A percentile compares a stretch with the other conserved stretches of the same genome.
Conservation (phyloP, 768 basidiomycete genomes). For the Hericium coralloides region DNA sequence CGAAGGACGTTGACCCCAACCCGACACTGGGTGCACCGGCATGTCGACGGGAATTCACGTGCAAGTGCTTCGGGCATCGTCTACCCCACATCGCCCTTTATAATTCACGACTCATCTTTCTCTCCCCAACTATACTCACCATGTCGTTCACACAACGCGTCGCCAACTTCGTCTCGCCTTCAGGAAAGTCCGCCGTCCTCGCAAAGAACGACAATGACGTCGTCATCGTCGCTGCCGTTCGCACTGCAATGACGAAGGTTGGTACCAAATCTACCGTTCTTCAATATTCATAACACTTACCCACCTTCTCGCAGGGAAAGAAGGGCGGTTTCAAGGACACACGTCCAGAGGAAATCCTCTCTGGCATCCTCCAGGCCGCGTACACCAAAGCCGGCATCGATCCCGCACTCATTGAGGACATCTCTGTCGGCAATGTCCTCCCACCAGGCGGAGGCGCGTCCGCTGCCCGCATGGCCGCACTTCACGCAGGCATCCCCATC, state of each 20-base stretch:
- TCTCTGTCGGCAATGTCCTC: slow-evolving; percentile 82
- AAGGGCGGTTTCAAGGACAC: slow-evolving; percentile 94
- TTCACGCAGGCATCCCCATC: slow-evolving; percentile 79
- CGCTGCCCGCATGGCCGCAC: slow-evolving; percentile 78
- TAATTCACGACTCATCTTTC: neutral
- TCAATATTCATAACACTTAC: neutral
- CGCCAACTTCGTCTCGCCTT: slow-evolving; percentile 10
- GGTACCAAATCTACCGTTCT: slow-evolving; percentile 15
- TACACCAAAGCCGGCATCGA: slow-evolving; percentile 62
- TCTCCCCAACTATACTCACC: slow-evolving; percentile 12
- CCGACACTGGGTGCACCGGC: neutral
- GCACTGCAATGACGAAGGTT: slow-evolving; percentile 93
- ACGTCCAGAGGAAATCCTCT: slow-evolving; percentile 71
- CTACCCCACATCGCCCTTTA: neutral
- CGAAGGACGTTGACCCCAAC: neutral
- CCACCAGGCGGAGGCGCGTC: slow-evolving; percentile 78
- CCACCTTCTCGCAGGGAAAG: slow-evolving; percentile 38
- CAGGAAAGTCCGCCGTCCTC: slow-evolving; percentile 26
- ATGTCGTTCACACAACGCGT: slow-evolving; percentile 12
- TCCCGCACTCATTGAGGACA: slow-evolving; percentile 76
- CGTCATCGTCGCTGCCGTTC: slow-evolving; percentile 81
- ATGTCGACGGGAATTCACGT: neutral
- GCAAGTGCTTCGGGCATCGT: neutral
- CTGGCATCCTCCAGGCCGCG: slow-evolving; percentile 66
- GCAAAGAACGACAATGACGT: slow-evolving; percentile 78